Evolutionary conservation across 805 yeast species (phyloP), one percentile per base, ranked within the genome.

Genomic region (Jamesozyma spencerorum): DNA sequence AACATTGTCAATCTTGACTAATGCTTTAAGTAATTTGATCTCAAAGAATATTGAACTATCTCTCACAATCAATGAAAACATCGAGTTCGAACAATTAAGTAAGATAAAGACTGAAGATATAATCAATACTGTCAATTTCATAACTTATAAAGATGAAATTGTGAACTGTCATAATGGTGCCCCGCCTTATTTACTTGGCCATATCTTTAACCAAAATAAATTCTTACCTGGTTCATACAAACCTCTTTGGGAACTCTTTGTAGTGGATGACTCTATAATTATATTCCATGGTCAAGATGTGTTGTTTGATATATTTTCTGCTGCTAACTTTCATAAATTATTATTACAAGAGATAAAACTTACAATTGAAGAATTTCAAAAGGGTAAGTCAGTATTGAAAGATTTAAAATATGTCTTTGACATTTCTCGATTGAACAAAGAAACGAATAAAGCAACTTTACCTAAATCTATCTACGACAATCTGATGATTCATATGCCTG

Each of bases 251-350:
- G 43, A 44, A 27, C 27, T 58, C 10, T 54, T 41, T 39, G 38
- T 57, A 1, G 47, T 57, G 7, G 58, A 57, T 41, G 58, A 54
- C 31, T 44, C 53, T 3, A 35, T 53, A 37, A 37, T 57, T 3
- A 42, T 56, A 4, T 57, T 58, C 29, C 60, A 58, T 46, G 62
- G 62, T 3, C 57, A 55, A 35, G 62, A 57, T 35, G 46, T 46
- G 3, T 40, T 58, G 24, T 58, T 58, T 47, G 63, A 58, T 40
- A 44, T 48, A 2, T 58, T 55, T 42, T 51, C 62, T 2, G 58
- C 57, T 14, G 58, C 60, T 17, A 50, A 49, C 36, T 51, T 58
- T 24, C 61, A 55, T 33, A 53, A 50, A 28, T 37, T 49, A 26
- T 45, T 58, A 34, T 36, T 50, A 12, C 20, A 42, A 13, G 51